These are phyloP conservation scores for Cochlearia excelsa DNA, from an alignment of 345 rosid genomes.

Conservation along the genomic window DNA sequence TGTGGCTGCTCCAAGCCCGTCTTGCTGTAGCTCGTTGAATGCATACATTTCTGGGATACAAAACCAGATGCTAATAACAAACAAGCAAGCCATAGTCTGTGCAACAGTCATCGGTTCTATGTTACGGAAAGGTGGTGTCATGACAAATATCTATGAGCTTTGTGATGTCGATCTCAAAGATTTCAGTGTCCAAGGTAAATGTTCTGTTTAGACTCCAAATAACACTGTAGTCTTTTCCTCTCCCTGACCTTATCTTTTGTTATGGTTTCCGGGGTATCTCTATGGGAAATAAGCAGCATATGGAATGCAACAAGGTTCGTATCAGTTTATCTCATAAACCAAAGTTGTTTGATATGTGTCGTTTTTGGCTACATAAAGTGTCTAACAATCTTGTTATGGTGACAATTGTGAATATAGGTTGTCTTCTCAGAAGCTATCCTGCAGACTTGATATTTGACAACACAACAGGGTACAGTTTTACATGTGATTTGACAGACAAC, in stretches of 20 bases:
- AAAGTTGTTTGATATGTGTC: constrained; percentile 7
- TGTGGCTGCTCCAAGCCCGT: constrained; percentile 85
- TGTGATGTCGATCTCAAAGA: constrained; percentile 97
- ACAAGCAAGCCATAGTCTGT: constrained; percentile 93
- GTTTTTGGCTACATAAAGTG: constrained; percentile 5
- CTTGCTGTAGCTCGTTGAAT: constrained; percentile 88
- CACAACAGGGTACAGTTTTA: constrained; percentile 79
- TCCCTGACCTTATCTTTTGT: constrained; percentile 34
- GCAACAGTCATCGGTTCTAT: constrained; percentile 79
- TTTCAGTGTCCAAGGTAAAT: constrained; percentile 84
- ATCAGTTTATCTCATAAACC: constrained; percentile 7
- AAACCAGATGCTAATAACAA: constrained; percentile 91
- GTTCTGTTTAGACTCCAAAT: constrained; percentile 5
- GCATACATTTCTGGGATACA: constrained; percentile 77
- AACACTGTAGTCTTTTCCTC: constrained; percentile 9
- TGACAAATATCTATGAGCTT: constrained; percentile 84
- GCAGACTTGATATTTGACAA: constrained; percentile 80
- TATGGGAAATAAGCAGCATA: constrained; percentile 49
- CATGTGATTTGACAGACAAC: constrained; percentile 94
- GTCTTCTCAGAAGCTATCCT: constrained; percentile 86
- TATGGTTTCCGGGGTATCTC: constrained; percentile 30
- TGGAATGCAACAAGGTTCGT: constrained; percentile 74
- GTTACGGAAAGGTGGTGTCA: constrained; percentile 78
- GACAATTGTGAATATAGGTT: constrained; percentile 48
- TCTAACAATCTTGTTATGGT: constrained; percentile 12